These are phyloP conservation scores for Hanseniaspora lachancei DNA, from an alignment of 805 yeast genomes.

Conservation along the genomic window DNA sequence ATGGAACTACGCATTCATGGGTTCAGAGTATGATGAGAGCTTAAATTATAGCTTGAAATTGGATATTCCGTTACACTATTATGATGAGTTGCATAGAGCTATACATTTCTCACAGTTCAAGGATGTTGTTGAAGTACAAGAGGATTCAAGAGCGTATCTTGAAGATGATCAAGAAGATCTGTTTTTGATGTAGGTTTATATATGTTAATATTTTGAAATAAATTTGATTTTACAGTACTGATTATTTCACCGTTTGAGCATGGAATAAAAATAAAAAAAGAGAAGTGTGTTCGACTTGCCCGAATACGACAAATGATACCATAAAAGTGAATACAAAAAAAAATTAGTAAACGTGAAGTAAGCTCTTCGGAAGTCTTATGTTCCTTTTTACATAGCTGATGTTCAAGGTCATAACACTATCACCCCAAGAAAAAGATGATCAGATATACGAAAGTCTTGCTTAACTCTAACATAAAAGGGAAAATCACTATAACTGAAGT, in stretches of 20 bases:
- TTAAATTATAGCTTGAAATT: conserved; percentile 49
- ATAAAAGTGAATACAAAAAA: too few species aligned
- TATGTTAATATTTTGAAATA: conserved; percentile 16
- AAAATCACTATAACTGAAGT: not conserved
- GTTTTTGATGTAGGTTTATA: conserved; percentile 37
- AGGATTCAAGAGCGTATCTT: conserved; percentile 18
- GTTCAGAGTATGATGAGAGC: conserved; percentile 66
- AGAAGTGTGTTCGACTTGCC: too few species aligned
- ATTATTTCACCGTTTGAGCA: too few species aligned
- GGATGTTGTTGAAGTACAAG: conserved; percentile 41
- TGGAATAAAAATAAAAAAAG: too few species aligned
- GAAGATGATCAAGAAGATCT: conserved; percentile 61
- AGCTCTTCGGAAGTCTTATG: too few species aligned
- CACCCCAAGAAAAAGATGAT: not conserved
- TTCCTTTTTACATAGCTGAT: not conserved
- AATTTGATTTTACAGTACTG: too few species aligned
- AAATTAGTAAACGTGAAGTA: too few species aligned
- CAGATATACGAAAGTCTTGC: not conserved
- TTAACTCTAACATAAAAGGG: not conserved
- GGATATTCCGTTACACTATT: conserved; percentile 71
- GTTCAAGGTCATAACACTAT: too few species aligned
- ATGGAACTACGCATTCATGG: conserved; percentile 88
- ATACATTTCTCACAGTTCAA: conserved; percentile 68
- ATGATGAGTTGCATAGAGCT: conserved; percentile 79
- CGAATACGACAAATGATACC: too few species aligned